Conservation (phyloP, 2,329 filamentous ascomycete genomes). For the Aureobasidium sp. region DNA sequence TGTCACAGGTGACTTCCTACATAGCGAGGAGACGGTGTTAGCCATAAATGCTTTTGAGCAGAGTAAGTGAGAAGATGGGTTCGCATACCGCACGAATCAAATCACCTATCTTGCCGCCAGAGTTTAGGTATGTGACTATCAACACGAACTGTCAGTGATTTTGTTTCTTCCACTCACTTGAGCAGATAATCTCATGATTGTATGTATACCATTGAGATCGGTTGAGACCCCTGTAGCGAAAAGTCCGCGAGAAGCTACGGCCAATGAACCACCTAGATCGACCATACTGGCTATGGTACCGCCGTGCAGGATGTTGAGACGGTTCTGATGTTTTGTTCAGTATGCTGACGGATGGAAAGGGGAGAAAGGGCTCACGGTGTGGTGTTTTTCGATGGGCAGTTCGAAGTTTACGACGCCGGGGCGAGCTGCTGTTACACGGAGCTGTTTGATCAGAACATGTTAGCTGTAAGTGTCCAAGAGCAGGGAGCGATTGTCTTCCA, state of each 20-base stretch:
- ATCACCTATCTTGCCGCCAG: slow-evolving; percentile 56
- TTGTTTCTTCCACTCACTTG: no score
- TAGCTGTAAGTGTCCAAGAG: not conserved
- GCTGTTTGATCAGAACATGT: slow-evolving; percentile 36
- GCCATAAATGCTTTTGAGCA: not conserved
- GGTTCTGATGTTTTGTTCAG: slow-evolving; percentile 48
- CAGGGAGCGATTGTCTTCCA: no score
- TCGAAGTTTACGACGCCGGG: slow-evolving; percentile 68
- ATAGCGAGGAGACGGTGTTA: not conserved
- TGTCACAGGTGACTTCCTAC: slow-evolving; percentile 55
- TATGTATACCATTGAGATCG: slow-evolving; percentile 48
- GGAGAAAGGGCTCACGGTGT: slow-evolving; percentile 40
- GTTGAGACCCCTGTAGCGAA: slow-evolving; percentile 60
- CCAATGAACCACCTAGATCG: slow-evolving; percentile 58
- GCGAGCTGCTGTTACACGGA: slow-evolving; percentile 57
- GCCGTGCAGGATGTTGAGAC: slow-evolving; percentile 67
- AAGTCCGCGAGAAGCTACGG: slow-evolving; percentile 56
- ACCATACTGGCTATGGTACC: slow-evolving; percentile 71
- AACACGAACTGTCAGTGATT: no score
- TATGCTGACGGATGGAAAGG: no score
- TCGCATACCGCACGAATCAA: slow-evolving; percentile 43
- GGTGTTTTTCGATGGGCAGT: slow-evolving; percentile 63
- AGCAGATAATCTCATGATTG: not conserved
- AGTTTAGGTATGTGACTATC: slow-evolving; percentile 51
- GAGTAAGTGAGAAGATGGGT: slow-evolving; percentile 3